Conservation (phyloP, 2,329 filamentous ascomycete species). For the Basipetospora chlamydospora region DNA sequence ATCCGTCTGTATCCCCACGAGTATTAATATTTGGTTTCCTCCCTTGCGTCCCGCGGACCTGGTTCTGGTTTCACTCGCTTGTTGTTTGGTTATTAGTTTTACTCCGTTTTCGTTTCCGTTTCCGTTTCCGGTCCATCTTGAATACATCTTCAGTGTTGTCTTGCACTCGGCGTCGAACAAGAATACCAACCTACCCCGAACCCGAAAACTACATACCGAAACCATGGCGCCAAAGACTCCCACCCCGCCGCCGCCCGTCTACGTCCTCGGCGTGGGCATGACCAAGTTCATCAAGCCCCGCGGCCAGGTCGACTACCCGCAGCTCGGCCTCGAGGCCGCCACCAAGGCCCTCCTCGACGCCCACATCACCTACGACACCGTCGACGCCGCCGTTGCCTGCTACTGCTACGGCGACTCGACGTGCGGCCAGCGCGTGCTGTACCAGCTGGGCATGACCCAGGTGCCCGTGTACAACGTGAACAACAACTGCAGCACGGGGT, state of each 20-base stretch:
- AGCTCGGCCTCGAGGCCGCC: conserved; percentile 84
- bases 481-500: conserved; percentile 97
- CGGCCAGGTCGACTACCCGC: conserved; percentile 86
- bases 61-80: too few relatives aligned
- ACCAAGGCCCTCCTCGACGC: conserved; percentile 76
- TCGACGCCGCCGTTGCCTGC: conserved; percentile 90
- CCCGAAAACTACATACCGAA: too few relatives aligned
- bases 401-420: conserved; percentile 96
- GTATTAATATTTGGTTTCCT: too few relatives aligned
- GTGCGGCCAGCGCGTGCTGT: conserved; percentile 91
- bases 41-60: too few relatives aligned
- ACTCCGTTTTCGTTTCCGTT: too few relatives aligned
- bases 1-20: too few relatives aligned
- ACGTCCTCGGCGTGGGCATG: conserved; percentile 95
- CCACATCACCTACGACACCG: conserved; percentile 90
- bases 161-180: too few relatives aligned
- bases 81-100: too few relatives aligned
- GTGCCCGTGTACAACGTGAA: conserved; percentile 98
- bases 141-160: too few relatives aligned
- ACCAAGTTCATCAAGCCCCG: conserved; percentile 98
- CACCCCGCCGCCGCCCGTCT: conserved; percentile 38
- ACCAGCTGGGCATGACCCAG: conserved; percentile 94
- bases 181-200: too few relatives aligned
- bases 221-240: not conserved
- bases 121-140: too few relatives aligned